Conservation (phyloP, 805 yeast genomes). For the Phaffomyces antillensis region DNA sequence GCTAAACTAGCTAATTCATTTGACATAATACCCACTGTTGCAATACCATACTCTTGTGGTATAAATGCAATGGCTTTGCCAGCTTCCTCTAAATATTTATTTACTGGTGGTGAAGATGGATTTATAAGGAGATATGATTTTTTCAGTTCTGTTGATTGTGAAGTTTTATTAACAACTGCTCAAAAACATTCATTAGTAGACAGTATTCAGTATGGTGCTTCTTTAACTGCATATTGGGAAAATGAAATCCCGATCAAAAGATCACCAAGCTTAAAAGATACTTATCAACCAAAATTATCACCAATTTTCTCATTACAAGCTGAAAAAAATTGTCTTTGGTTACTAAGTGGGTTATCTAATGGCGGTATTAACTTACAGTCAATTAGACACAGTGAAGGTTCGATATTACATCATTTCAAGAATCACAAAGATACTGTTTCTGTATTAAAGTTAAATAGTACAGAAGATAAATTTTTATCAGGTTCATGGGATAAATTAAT, state of each 20-base stretch:
- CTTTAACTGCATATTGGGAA: constrained; percentile 84
- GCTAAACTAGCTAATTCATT: constrained; percentile 47
- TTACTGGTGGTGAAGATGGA: constrained; percentile 96
- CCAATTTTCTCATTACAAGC: constrained; percentile 88
- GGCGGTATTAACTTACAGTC: constrained; percentile 89
- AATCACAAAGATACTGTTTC: constrained; percentile 73
- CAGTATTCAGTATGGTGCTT: constrained; percentile 78
- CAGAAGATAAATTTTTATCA: constrained; percentile 59
- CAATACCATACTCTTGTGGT: constrained; percentile 74
- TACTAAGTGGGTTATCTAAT: constrained; percentile 68
- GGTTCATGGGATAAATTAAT: constrained; percentile 90
- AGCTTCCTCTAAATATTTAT: constrained; percentile 76
- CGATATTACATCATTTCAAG: constrained; percentile 67
- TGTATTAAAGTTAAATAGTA: constrained; percentile 52
- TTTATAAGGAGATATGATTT: constrained; percentile 86
- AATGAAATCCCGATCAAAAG: constrained; percentile 78
- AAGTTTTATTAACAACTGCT: constrained; percentile 78
- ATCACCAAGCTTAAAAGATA: constrained; percentile 29
- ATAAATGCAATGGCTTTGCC: constrained; percentile 75
- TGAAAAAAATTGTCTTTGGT: constrained; percentile 77
- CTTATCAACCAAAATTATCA: constrained; percentile 51
- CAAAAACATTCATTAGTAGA: constrained; percentile 88
- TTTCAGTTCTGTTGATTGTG: constrained; percentile 78
- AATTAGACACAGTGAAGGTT: constrained; percentile 76
- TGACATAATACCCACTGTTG: constrained; percentile 79